Base-by-base conservation (phyloP, 306 rosid genomes). In the Fagus crenata region DNA sequence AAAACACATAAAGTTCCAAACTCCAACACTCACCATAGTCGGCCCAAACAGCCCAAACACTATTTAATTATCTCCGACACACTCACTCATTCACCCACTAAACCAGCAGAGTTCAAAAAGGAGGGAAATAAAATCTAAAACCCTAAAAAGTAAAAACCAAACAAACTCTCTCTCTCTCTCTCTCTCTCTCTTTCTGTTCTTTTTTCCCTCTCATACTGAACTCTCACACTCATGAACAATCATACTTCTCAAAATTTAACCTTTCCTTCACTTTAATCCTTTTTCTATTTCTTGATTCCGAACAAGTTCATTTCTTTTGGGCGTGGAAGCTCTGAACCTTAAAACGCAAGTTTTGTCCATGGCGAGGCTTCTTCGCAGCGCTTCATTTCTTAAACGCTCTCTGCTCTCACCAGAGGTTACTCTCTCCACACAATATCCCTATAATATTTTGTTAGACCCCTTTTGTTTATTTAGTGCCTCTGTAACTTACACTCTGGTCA, bases 331-430 rank as follows among this genome's bases (percentile, higher is more conserved):
- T 22, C 28, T 22, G 28, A 22, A 22, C 28, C 28, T 22, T 22
- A 22, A 22, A 22, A 22, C 28, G 28, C 28, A 22, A 22, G 28
- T 22, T 22, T 22, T 22, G 28, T 76, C 69, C 53, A 92, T 95
- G 98, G 90, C 96, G 83, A 79, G 89, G 83, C 82, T 95, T 79
- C 86, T 92, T 80, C 96, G 90, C 5, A 85, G 72, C 80, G 83
- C 87, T 54, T 73, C 74, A 54, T 28, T 83, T 68, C 69, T 90
- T 49, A 86, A 82, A 53, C 92, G 96, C 71, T 85, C 87, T 53
- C 72, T 87, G 0, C 74, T 83, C 33, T 39, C 73, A 53, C 74
- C 84, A 43, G 86, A 92, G 92, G 97, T 92, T 35, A 55, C 49
- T 55, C 18, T 53, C 80, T 74, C 74, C 71, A 36, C 74, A 56